Base-by-base conservation (phyloP, 2,329 filamentous ascomycete species). In the Metarhizium guizhouense region DNA sequence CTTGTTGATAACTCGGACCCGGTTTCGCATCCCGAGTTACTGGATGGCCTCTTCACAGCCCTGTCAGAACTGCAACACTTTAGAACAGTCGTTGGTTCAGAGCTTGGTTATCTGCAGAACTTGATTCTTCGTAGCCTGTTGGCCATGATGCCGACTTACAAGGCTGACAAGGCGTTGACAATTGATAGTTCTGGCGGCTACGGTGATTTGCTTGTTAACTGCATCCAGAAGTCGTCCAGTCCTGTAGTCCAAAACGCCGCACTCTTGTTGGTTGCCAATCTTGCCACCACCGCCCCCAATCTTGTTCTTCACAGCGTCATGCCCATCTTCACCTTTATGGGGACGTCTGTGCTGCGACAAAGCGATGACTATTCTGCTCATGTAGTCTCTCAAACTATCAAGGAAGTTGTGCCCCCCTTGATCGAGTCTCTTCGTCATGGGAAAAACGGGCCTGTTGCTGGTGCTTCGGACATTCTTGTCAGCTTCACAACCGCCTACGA, bases 251-350 rank as follows among this genome's bases (percentile, higher is more conserved):
- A 97, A 68, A 96, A 95, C 66, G 85, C 87, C 6, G 92, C 94
- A 4, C 78, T 99, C 14, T 81, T 97, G 8, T 77, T 99, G 30
- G 89, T 97, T 56, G 91, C 93, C 29, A 87, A 85, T 56, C 78
- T 99, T 45, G 93, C 94, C 25, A 87, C 87, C 43, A 88, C 92
- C 62, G 90, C 90, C 0, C 94, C 95, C 0, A 92, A 96, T 68
- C 76, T 95, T 51, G 90, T 99, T 3, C 79, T 99, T 56, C 93
- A 99, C 72, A 96, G 91, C 63, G 90, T 99, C 54, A 99, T 99
- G 94, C 94, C 94, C 13, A 93, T 99, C 53, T 99, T 99, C 73
- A 97, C 94, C 0, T 96, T 97, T 68, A 96, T 97, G 86, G 91
- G 93, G 47, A 88, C 87, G 47, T 96, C 90, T 3, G 86, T 96